Percentiles rank a stretch among this genome's conserved stretches.
These are phyloP conservation scores for Neofusicoccum kwambonambiense DNA, from an alignment of 2,329 filamentous ascomycete species.

Conservation along the genomic window DNA sequence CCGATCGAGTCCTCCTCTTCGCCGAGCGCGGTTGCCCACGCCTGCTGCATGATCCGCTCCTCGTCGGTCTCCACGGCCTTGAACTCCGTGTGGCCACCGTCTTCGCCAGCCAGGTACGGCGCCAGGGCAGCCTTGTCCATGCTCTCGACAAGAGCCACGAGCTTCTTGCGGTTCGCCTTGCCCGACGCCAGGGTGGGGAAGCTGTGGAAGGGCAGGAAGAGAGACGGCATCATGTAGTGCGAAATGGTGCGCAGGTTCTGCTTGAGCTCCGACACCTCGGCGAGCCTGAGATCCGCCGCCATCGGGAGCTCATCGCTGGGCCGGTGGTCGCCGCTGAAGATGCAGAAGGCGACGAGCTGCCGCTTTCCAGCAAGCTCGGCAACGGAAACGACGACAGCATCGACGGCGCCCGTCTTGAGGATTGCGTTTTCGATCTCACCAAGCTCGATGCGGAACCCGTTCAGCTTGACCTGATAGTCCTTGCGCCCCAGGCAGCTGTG, in stretches of 20 bases:
- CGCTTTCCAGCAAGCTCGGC: background rate
- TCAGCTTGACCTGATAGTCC: conserved; percentile 30
- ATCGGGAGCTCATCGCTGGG: background rate
- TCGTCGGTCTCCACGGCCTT: too few relatives aligned
- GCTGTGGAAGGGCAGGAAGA: background rate
- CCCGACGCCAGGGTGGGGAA: conserved; percentile 3
- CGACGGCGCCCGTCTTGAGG: background rate
- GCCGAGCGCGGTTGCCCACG: too few relatives aligned
- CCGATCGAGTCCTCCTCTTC: too few relatives aligned
- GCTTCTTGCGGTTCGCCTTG: conserved; percentile 1
- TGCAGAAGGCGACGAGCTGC: conserved; percentile 8
- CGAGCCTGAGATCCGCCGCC: too few relatives aligned
- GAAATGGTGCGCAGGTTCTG: background rate
- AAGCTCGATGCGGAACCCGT: conserved; percentile 36
- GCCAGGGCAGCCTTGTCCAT: background rate
- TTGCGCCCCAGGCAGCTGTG: conserved; percentile 1
- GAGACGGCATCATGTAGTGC: conserved; percentile 6
- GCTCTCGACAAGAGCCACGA: background rate
- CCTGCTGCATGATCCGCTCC: too few relatives aligned
- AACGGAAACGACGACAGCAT: background rate
- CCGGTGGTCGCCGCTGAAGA: background rate
- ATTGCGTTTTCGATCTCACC: conserved; percentile 31
- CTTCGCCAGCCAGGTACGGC: too few relatives aligned
- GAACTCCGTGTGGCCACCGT: too few relatives aligned
- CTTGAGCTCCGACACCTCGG: too few relatives aligned